A percentile compares a stretch with the other conserved stretches of the same genome.
phyloP scores from a whole-genome alignment of 2,329 filamentous ascomycete species.

The Botrytis pseudocinerea region DNA sequence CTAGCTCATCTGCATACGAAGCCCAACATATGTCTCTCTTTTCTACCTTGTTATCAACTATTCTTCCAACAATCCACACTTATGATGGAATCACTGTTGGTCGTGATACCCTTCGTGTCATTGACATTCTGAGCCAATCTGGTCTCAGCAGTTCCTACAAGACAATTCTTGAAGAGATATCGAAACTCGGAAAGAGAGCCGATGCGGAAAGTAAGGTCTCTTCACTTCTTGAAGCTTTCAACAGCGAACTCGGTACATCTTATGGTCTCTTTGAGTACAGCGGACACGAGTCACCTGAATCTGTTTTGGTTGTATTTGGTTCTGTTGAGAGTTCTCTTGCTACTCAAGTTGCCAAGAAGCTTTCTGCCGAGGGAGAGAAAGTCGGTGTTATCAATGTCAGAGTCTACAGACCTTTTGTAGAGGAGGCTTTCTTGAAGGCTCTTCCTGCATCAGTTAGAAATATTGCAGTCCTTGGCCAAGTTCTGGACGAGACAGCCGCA shows the following conservation, averaged over 20 bases:
- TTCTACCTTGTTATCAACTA: constrained; percentile 73
- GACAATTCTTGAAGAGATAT: constrained; percentile 61
- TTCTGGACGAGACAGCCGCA: constrained; percentile 70
- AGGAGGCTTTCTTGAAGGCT: constrained; percentile 85
- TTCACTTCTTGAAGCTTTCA: constrained; percentile 72
- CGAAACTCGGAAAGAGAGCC: constrained; percentile 66
- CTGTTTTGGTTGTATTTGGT: constrained; percentile 88
- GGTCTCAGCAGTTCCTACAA: constrained; percentile 70
- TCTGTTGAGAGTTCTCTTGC: constrained; percentile 86
- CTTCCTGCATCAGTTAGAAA: constrained; percentile 74
- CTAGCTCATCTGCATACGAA: constrained; percentile 85
- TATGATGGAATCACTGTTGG: constrained; percentile 85
- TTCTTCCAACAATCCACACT: constrained; percentile 81
- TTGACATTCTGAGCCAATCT: constrained; percentile 75
- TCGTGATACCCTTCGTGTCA: constrained; percentile 77
- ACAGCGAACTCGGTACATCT: constrained; percentile 88
- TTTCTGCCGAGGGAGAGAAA: constrained; percentile 72
- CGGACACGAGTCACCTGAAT: constrained; percentile 76
- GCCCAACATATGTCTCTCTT: constrained; percentile 94
- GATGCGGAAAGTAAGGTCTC: constrained; percentile 72
- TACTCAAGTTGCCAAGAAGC: constrained; percentile 72
- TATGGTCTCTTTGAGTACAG: constrained; percentile 94
- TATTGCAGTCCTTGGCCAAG: constrained; percentile 87
- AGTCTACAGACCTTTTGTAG: constrained; percentile 91
- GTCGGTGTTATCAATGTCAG: constrained; percentile 89